Base-by-base conservation (phyloP, 2,329 filamentous ascomycete genomes). In the Camillea tinctor region DNA sequence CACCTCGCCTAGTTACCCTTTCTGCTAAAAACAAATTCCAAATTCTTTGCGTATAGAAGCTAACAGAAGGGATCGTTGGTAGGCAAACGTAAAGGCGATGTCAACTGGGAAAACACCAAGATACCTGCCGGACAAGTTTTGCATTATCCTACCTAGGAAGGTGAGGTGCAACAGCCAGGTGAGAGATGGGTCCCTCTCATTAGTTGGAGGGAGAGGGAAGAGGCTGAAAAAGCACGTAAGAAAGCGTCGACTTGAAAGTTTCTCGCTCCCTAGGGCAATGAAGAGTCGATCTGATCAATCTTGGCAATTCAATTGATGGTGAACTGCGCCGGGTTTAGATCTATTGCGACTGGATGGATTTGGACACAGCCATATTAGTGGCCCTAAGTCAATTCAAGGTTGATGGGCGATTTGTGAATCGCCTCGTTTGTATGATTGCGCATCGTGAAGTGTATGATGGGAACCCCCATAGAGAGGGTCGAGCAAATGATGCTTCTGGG, bases 41-140 rank as follows among this genome's bases (percentile, higher is more conserved):
- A 30, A 30, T 2, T n/a, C 7, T 30, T 7, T 7, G 7, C 26
- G 26, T 9, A 30, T 30, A 30, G 3, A 30, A 30, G 26, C 49
- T 60, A 54, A 64, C 53, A 19, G 11, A 11, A 30, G 13, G 26
- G 26, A 9, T 26, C 48, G 9, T 6, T 17, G 21, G 17, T 55
- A 61, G 66, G 60, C n/a, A 63, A 69, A 54, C 71, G 71, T 21
- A 65, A 65, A 7, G 71, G 62, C 23, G 71, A 75, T 53, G 65
- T 66, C 56, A 76, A 76, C 61, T 76, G 74, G 74, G 67, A 69
- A 49, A 73, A 75, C 24, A 69, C 66, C 44, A 62, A 66, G 24
- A 74, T 76, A 49, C 75, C 75, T 11, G 59, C 66, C 0, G 75
- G 75, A 7, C 73, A 75, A 64, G 61, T 56, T 5, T 64, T 75